Percentiles rank a stretch among this genome's conserved stretches.
Conservation (phyloP, 768 basidiomycete species). For the Leccinum truebloodii region DNA sequence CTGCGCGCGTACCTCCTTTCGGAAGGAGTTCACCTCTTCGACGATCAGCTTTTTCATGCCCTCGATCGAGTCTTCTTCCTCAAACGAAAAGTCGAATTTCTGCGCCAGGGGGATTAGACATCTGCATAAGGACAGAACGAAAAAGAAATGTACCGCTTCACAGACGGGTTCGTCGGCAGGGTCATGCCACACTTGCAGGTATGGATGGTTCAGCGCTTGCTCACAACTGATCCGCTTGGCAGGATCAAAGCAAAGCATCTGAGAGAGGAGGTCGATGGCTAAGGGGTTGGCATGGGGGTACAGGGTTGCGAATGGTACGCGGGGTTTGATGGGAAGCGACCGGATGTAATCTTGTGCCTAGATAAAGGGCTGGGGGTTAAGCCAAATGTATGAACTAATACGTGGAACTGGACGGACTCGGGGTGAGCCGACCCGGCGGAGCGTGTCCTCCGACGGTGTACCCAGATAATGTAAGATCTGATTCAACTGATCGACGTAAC, state of each 20-base stretch:
- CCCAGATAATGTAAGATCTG: constrained; percentile 98
- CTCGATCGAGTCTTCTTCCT: constrained; percentile 94
- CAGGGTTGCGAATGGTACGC: constrained; percentile 86
- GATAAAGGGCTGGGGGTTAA: constrained; percentile 10
- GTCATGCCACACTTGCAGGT: constrained; percentile 97
- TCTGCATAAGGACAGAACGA: too few species aligned
- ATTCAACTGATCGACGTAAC: constrained; percentile 98
- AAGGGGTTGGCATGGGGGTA: constrained; percentile 94
- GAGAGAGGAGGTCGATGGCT: constrained; percentile 88
- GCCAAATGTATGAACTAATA: background rate
- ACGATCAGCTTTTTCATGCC: constrained; percentile 97
- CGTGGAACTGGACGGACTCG: constrained; percentile 52
- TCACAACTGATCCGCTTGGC: constrained; percentile 96
- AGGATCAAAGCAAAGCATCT: constrained; percentile 95
- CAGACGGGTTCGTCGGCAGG: constrained; percentile 92
- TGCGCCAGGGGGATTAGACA: background rate
- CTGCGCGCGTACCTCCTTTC: constrained; percentile 86
- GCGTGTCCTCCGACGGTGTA: constrained; percentile 94
- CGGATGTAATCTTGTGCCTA: constrained; percentile 98
- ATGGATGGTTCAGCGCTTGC: constrained; percentile 93
- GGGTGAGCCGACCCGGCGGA: constrained; percentile 94
- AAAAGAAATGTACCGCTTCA: constrained; percentile 54
- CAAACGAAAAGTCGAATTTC: constrained; percentile 96
- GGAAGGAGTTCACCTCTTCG: constrained; percentile 87
- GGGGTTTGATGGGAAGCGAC: constrained; percentile 94